Percentiles rank a stretch among this genome's conserved stretches.
Conservation (phyloP, 2,329 filamentous ascomycete species). For the Fusarium robinianum region DNA sequence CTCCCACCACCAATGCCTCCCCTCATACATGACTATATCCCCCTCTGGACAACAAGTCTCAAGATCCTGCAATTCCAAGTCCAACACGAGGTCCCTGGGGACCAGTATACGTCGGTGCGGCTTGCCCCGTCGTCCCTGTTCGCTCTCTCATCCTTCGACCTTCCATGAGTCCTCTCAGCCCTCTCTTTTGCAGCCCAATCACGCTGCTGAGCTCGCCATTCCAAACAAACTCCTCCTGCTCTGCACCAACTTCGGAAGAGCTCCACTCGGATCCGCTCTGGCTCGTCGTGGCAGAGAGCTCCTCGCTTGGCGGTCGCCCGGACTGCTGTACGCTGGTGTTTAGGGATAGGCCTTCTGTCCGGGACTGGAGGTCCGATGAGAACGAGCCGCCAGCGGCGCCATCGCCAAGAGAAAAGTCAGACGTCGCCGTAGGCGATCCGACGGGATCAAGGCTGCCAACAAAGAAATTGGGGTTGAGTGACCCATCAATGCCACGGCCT, state of each 20-base stretch:
- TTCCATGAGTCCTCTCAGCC: conserved; percentile 91
- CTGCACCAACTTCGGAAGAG: conserved; percentile 57
- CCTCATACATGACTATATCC: conserved; percentile 1
- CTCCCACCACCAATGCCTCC: conserved; percentile 1
- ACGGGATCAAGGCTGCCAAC: conserved; percentile 54
- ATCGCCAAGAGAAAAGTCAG: conserved; percentile 42
- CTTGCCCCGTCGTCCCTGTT: conserved; percentile 49
- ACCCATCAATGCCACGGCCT: conserved; percentile 77
- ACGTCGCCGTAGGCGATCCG: conserved; percentile 40
- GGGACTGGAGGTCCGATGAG: conserved; percentile 40
- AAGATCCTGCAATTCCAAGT: conserved; percentile 58
- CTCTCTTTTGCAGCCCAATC: conserved; percentile 93
- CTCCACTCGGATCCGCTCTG: conserved; percentile 61
- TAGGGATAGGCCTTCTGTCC: conserved; percentile 51
- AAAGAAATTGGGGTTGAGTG: conserved; percentile 66
- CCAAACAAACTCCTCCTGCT: conserved; percentile 67
- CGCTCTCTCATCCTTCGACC: conserved; percentile 83
- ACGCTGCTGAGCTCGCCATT: conserved; percentile 81
- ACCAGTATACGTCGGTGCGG: conserved; percentile 19
- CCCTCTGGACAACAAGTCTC: conserved; percentile 2
- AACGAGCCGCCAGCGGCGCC: conserved; percentile 39
- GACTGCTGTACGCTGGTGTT: conserved; percentile 49
- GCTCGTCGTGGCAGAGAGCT: conserved; percentile 55
- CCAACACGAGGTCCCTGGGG: conserved; percentile 49
- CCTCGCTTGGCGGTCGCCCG: conserved; percentile 50